phyloP scores from a whole-genome alignment of 306 rosid genomes.

The Mucuna pruriens region DNA sequence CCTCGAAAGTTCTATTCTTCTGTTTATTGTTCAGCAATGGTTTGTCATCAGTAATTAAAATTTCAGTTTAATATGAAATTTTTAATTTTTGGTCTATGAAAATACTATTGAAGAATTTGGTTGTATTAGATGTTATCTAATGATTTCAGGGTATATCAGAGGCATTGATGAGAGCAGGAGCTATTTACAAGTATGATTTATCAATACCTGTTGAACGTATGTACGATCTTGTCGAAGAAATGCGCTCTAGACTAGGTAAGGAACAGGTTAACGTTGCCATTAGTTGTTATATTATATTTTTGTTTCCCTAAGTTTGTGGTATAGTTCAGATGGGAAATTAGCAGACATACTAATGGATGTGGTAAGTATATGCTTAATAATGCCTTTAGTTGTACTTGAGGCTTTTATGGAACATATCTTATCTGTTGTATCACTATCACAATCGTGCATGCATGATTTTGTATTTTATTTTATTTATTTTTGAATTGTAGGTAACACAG shows the following conservation, averaged over 20 bases:
- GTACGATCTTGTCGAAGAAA: constrained; percentile 79
- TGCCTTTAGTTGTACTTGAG: not conserved
- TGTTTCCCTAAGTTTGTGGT: constrained; percentile 5
- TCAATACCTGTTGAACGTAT: constrained; percentile 81
- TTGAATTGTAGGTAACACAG: constrained; percentile 59
- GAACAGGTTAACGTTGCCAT: constrained; percentile 5
- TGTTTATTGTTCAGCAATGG: constrained; percentile 5
- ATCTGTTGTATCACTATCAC: constrained; percentile 31
- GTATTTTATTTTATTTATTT: not conserved
- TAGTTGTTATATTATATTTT: constrained; percentile 3
- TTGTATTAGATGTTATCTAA: not conserved
- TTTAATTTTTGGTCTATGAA: not conserved
- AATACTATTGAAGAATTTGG: not conserved
- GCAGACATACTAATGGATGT: not conserved
- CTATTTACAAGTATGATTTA: constrained; percentile 85
- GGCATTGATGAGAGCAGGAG: constrained; percentile 89
- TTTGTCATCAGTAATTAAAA: not conserved
- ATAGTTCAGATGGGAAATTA: not conserved
- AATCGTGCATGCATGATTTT: not conserved
- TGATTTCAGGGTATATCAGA: constrained; percentile 79
- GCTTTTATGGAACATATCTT: not conserved
- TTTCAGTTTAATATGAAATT: not conserved
- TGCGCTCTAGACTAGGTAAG: constrained; percentile 81
- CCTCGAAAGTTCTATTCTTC: not conserved
- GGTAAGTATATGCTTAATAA: not conserved